phyloP scores from a whole-genome alignment of 2,329 filamentous ascomycete genomes.

The Fusarium udum region DNA sequence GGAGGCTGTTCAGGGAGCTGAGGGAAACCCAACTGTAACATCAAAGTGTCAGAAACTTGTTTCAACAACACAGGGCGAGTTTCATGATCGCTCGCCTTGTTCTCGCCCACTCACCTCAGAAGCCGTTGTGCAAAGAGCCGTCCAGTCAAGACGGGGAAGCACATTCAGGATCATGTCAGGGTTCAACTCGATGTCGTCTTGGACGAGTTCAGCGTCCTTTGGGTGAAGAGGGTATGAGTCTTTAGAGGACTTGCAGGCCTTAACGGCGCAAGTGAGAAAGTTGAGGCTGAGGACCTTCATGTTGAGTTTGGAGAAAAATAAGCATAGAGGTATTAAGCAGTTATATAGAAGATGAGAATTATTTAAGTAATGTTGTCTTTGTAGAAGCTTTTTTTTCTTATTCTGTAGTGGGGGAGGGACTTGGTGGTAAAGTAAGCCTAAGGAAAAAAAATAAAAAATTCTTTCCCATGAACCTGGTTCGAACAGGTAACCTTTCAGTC shows the following conservation, averaged over 20 bases:
- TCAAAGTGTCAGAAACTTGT: constrained; percentile 11
- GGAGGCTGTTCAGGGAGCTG: constrained; percentile 73
- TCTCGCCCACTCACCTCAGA: constrained; percentile 69
- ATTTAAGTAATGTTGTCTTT: no score
- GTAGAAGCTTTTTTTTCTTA: no score
- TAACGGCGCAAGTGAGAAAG: constrained; percentile 95
- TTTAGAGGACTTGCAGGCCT: constrained; percentile 85
- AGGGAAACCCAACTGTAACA: constrained; percentile 78
- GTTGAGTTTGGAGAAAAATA: background rate
- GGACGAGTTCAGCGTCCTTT: constrained; percentile 88
- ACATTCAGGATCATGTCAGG: constrained; percentile 84
- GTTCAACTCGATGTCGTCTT: constrained; percentile 86
- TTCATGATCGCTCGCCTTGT: background rate
- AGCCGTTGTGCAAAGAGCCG: constrained; percentile 77
- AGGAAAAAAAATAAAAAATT: no score
- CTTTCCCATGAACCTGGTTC: no score
- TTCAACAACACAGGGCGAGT: background rate
- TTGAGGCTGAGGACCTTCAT: constrained; percentile 98
- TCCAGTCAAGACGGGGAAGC: constrained; percentile 88
- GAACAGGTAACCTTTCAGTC: no score
- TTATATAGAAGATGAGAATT: no score
- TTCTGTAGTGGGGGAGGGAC: no score
- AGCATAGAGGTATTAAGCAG: no score
- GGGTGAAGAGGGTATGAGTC: constrained; percentile 91
- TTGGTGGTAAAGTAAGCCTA: no score